phyloP scores from a whole-genome alignment of 305 asterid genomes.

The Fraxinus latifolia region DNA sequence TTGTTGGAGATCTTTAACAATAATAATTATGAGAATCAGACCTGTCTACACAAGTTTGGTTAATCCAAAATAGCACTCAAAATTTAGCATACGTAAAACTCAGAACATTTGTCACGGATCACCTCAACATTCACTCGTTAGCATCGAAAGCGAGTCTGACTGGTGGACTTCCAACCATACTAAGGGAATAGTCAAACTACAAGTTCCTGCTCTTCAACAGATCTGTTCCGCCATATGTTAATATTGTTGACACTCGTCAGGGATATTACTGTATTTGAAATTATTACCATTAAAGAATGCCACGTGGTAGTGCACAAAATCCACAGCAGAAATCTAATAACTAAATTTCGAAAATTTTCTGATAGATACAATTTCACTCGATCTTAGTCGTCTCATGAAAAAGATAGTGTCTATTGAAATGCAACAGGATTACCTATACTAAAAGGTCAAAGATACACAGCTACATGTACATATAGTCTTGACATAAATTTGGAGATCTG shows the following conservation, averaged over 20 bases:
- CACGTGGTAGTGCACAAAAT: not conserved
- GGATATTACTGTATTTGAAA: not conserved
- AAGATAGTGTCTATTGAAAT: not conserved
- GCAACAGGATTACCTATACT: not conserved
- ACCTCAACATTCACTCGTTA: not conserved
- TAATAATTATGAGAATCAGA: not conserved
- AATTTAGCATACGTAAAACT: not conserved
- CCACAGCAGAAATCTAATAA: not conserved
- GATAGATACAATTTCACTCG: not conserved
- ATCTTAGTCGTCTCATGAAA: not conserved
- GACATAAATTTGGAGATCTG: not conserved
- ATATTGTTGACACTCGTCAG: not conserved
- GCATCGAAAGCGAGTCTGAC: not conserved
- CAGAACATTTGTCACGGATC: not conserved
- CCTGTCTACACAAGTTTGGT: not conserved
- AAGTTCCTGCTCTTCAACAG: not conserved
- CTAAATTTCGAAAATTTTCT: not conserved
- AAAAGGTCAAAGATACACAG: not conserved
- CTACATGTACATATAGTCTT: not conserved
- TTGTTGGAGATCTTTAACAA: conserved; percentile 15
- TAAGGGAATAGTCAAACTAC: not conserved
- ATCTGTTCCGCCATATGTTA: not conserved
- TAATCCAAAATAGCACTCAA: not conserved
- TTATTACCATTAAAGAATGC: not conserved
- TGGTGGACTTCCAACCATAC: not conserved